A percentile compares a stretch with the other conserved stretches of the same genome.
Evolutionary conservation across 2,329 filamentous ascomycete species (phyloP).

Genomic region (Thelonectria rubi): DNA sequence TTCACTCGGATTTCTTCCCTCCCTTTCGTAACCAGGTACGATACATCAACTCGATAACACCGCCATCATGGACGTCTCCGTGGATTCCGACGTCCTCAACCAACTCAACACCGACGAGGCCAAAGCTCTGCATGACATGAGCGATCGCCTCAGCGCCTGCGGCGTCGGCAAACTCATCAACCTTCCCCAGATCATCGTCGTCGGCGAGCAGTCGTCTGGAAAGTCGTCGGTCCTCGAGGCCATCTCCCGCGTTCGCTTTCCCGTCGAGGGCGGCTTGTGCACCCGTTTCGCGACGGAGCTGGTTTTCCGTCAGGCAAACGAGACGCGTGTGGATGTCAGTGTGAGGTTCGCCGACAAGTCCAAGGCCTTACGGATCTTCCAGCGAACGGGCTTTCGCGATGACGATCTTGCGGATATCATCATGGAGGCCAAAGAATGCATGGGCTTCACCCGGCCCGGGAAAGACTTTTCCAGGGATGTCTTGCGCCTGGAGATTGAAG

Average conservation of each 20-base stretch:
- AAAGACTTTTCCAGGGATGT: slow-evolving; percentile 56
- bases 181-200: slow-evolving; percentile 65
- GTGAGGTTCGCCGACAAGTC: slow-evolving; percentile 50
- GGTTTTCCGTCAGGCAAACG: slow-evolving; percentile 55
- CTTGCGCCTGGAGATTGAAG: slow-evolving; percentile 56
- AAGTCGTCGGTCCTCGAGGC: slow-evolving; percentile 74
- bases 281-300: slow-evolving; percentile 71
- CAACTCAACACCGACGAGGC: slow-evolving; percentile 55
- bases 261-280: slow-evolving; percentile 63
- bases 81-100: slow-evolving; percentile 23
- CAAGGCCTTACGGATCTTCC: slow-evolving; percentile 36
- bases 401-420: slow-evolving; percentile 59
- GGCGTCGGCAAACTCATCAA: slow-evolving; percentile 58
- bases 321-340: slow-evolving; percentile 52
- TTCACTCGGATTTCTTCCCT: too few relatives aligned
- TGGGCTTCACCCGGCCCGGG: slow-evolving; percentile 52
- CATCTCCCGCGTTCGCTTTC: slow-evolving; percentile 68
- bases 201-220: slow-evolving; percentile 67
- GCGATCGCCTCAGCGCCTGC: slow-evolving; percentile 60
- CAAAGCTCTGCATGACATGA: slow-evolving; percentile 60
- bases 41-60: not conserved
- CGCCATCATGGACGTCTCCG: slow-evolving; percentile 27
- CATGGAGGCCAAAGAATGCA: slow-evolving; percentile 57
- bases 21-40: too few relatives aligned
- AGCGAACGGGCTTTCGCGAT: slow-evolving; percentile 48